Evolutionary conservation across 2,329 filamentous ascomycete species (phyloP).

Genomic region (Trichophyton mentagrophytes): DNA sequence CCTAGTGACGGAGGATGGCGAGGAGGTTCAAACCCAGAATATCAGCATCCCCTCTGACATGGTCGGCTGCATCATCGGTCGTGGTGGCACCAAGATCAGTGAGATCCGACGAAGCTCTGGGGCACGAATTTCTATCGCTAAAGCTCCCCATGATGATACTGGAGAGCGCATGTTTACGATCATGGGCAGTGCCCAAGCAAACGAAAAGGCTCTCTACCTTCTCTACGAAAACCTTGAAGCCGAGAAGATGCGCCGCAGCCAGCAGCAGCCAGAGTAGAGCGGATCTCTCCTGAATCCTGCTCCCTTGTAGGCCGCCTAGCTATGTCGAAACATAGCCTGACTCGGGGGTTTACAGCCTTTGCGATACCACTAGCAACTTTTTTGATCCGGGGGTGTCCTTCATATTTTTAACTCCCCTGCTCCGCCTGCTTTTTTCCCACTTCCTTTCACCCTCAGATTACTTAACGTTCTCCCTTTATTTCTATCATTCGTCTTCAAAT

Average conservation of each 20-base stretch:
- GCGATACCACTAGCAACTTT: not conserved
- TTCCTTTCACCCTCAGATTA: not conserved
- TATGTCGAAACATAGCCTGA: not conserved
- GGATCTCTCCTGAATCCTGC: not conserved
- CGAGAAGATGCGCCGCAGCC: slow-evolving; percentile 95
- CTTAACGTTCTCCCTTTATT: not conserved
- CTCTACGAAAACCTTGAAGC: slow-evolving; percentile 98
- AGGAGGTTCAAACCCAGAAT: slow-evolving; percentile 97
- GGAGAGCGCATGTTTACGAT: slow-evolving; percentile 99
- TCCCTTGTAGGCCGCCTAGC: not conserved
- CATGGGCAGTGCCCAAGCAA: slow-evolving; percentile 84
- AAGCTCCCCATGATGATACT: slow-evolving; percentile 90
- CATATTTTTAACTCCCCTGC: not conserved
- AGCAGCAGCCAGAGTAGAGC: slow-evolving; percentile 49
- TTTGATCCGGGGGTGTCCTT: slow-evolving; percentile 1
- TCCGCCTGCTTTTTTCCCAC: not conserved
- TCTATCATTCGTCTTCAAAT: not conserved
- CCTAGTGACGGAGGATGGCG: slow-evolving; percentile 87
- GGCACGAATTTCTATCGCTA: slow-evolving; percentile 93
- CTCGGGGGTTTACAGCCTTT: not conserved
- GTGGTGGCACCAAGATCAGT: slow-evolving; percentile 90
- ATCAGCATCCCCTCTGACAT: slow-evolving; percentile 99
- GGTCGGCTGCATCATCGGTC: slow-evolving; percentile 98
- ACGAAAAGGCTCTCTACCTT: slow-evolving; percentile 90
- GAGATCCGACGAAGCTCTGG: slow-evolving; percentile 96